Percentiles rank a stretch among this genome's conserved stretches.
These are phyloP conservation scores for Tolypocladium endophyticum DNA, from an alignment of 2,329 filamentous ascomycete species.

Conservation along the genomic window DNA sequence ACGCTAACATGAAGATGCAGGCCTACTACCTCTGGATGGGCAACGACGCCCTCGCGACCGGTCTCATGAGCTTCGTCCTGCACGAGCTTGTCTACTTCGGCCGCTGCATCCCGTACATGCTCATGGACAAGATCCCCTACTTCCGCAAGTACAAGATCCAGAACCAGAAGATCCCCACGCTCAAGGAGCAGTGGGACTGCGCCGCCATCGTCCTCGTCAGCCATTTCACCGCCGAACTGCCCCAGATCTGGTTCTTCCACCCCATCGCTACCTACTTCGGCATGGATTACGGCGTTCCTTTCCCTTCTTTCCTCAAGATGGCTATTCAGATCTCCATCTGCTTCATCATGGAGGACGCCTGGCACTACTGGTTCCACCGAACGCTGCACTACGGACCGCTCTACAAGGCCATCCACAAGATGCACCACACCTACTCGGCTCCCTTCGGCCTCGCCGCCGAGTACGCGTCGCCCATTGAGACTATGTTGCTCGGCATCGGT, in stretches of 20 bases:
- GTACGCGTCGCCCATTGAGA: conserved; percentile 95
- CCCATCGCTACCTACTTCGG: conserved; percentile 89
- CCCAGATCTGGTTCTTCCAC: conserved; percentile 99
- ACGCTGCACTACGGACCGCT: conserved; percentile 87
- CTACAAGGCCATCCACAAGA: conserved; percentile 96
- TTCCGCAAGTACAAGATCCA: conserved; percentile 96
- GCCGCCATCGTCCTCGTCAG: conserved; percentile 84
- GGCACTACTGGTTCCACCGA: conserved; percentile 97
- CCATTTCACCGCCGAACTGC: conserved; percentile 96
- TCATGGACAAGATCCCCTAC: conserved; percentile 78
- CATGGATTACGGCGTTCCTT: conserved; percentile 78
- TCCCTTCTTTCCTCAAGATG: conserved; percentile 79
- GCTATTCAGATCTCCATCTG: conserved; percentile 84
- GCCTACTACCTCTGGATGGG: conserved; percentile 98
- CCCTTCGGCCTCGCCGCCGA: conserved; percentile 94
- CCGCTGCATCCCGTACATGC: conserved; percentile 79
- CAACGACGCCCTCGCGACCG: conserved; percentile 92
- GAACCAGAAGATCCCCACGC: conserved; percentile 78
- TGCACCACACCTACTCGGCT: conserved; percentile 97
- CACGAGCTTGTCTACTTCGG: conserved; percentile 95
- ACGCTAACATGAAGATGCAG: conserved; percentile 16
- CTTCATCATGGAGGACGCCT: conserved; percentile 91
- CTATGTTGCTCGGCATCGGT: conserved; percentile 86
- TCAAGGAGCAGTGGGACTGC: conserved; percentile 89
- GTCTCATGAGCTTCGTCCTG: conserved; percentile 94